Evolutionary conservation across 2,329 filamentous ascomycete species (phyloP).

Genomic region (Coleophoma eucalyptorum): DNA sequence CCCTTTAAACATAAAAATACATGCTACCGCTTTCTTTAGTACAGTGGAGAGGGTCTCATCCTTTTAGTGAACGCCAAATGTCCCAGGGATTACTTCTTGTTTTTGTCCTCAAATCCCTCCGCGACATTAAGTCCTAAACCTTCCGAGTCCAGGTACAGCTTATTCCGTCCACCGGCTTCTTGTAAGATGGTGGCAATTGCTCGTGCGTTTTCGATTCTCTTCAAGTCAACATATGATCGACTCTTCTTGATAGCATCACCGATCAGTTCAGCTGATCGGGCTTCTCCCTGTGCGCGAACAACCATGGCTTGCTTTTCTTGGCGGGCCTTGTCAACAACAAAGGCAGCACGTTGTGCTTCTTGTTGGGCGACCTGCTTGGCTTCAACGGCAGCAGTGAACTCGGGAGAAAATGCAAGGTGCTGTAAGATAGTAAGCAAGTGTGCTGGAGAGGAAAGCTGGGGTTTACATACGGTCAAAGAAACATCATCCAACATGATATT

Average conservation of each 20-base stretch:
- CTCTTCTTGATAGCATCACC: slow-evolving; percentile 99
- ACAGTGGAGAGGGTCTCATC: slow-evolving; percentile 43
- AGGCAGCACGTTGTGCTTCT: slow-evolving; percentile 94
- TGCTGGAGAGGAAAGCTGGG: neutral
- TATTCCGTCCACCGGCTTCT: slow-evolving; percentile 83
- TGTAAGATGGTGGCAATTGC: slow-evolving; percentile 85
- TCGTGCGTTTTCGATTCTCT: slow-evolving; percentile 96
- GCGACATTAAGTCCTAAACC: slow-evolving; percentile 89
- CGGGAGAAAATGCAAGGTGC: slow-evolving; percentile 70
- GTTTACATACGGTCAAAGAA: slow-evolving; percentile 74
- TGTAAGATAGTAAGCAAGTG: slow-evolving; percentile 25
- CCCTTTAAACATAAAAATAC: slow-evolving; percentile 14
- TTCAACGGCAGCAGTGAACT: slow-evolving; percentile 70
- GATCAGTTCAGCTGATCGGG: slow-evolving; percentile 94
- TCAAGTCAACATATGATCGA: slow-evolving; percentile 92
- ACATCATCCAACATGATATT: slow-evolving; percentile 98
- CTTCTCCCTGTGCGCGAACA: slow-evolving; percentile 97
- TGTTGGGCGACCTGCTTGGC: slow-evolving; percentile 78
- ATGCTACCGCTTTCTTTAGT: slow-evolving; percentile 27
- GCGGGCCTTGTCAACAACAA: slow-evolving; percentile 96
- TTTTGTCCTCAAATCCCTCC: slow-evolving; percentile 40
- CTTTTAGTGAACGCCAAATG: slow-evolving; percentile 18
- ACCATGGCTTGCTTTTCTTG: slow-evolving; percentile 99
- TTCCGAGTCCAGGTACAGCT: slow-evolving; percentile 87
- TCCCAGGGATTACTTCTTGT: slow-evolving; percentile 38